phyloP scores from a whole-genome alignment of 495 filamentous ascomycete genomes.

The Amniculicola lignicola region DNA sequence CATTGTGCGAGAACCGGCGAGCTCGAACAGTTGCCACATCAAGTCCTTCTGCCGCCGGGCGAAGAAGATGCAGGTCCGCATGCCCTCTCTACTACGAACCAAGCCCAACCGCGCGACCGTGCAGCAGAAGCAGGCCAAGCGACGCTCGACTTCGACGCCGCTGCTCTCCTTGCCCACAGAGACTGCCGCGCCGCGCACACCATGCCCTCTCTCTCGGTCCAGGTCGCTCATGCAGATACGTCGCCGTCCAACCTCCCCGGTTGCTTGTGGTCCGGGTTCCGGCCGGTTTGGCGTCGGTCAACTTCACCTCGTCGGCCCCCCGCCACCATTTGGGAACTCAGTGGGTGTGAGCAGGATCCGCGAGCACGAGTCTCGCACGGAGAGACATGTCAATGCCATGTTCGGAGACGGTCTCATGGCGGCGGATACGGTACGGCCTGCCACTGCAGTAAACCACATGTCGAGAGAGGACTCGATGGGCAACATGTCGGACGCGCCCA shows the following conservation, averaged over 20 bases:
- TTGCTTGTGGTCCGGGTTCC: background rate
- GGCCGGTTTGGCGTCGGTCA: conserved; percentile 6
- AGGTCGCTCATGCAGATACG: background rate
- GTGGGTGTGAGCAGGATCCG: conserved; percentile 1
- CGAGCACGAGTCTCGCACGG: conserved; percentile 9
- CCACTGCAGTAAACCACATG: background rate
- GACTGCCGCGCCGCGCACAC: background rate
- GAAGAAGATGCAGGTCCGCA: conserved; percentile 24
- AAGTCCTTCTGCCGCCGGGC: conserved; percentile 23
- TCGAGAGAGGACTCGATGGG: conserved; percentile 28
- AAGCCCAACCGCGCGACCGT: conserved; percentile 7
- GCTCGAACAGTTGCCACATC: conserved; percentile 9
- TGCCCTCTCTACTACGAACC: conserved; percentile 19
- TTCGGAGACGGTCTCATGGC: background rate
- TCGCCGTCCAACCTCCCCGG: background rate
- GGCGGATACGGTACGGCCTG: background rate
- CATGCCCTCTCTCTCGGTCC: background rate
- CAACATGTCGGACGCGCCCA: conserved; percentile 25
- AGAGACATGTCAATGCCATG: conserved; percentile 11
- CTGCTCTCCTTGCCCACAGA: background rate
- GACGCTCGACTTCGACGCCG: conserved; percentile 27
- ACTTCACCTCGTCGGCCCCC: background rate
- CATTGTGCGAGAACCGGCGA: conserved; percentile 10
- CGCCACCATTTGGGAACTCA: background rate
- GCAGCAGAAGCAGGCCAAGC: conserved; percentile 2